These are phyloP conservation scores for Aspergillus nomiae DNA, from an alignment of 2,329 filamentous ascomycete species.

Conservation along the genomic window DNA sequence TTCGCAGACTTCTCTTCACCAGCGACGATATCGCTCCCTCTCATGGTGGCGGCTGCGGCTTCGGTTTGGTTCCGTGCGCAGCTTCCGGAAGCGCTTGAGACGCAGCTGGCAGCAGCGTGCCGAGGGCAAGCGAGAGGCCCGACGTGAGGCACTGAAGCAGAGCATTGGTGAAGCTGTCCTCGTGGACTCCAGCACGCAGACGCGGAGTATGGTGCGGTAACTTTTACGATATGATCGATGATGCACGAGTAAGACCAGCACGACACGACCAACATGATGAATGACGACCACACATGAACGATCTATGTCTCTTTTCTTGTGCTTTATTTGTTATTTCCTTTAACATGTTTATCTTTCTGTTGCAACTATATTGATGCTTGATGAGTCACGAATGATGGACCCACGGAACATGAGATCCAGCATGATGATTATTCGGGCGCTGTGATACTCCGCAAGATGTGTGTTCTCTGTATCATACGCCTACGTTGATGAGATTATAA, in stretches of 20 bases:
- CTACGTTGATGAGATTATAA: neutral
- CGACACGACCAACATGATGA: slow-evolving; percentile 13
- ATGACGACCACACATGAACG: neutral
- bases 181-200: slow-evolving; percentile 22
- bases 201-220: slow-evolving; percentile 12
- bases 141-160: slow-evolving; percentile 55
- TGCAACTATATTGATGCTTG: slow-evolving; percentile 3
- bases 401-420: slow-evolving; percentile 4
- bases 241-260: neutral
- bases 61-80: slow-evolving; percentile 54
- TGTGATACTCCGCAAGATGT: neutral
- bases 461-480: slow-evolving; percentile 7
- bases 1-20: slow-evolving; percentile 34
- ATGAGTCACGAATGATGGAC: slow-evolving; percentile 11
- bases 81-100: slow-evolving; percentile 51
- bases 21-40: slow-evolving; percentile 32
- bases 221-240: neutral
- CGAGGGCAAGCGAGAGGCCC: slow-evolving; percentile 52
- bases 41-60: slow-evolving; percentile 51
- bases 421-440: neutral
- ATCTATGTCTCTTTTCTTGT: slow-evolving; percentile 13
- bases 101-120: slow-evolving; percentile 46
- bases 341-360: neutral
- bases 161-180: slow-evolving; percentile 47
- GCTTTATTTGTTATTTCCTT: slow-evolving; percentile 13